Conservation (phyloP, 352 stramenopile species). For the Phytophthora podocarpi region DNA sequence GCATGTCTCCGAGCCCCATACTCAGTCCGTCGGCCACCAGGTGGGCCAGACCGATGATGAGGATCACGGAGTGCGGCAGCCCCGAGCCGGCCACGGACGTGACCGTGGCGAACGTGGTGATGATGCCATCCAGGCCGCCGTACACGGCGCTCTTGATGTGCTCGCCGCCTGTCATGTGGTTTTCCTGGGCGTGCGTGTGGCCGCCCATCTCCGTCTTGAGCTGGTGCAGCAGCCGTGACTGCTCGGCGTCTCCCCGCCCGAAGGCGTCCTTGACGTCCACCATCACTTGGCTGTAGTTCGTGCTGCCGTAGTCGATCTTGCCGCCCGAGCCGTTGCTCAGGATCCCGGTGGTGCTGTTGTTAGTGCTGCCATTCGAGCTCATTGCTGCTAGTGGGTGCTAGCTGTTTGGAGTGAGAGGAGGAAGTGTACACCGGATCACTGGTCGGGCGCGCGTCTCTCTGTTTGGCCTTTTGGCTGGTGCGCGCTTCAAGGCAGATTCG, state of each 20-base stretch:
- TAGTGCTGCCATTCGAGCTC: conserved; percentile 29
- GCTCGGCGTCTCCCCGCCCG: conserved; percentile 47
- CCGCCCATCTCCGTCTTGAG: conserved; percentile 65
- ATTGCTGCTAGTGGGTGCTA: conserved; percentile 6
- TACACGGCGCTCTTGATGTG: conserved; percentile 93
- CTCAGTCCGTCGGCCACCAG: conserved; percentile 94
- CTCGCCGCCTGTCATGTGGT: conserved; percentile 70
- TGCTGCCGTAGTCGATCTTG: conserved; percentile 57
- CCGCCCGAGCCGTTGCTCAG: conserved; percentile 27
- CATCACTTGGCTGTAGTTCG: conserved; percentile 45
- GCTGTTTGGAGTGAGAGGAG: too few relatives aligned
- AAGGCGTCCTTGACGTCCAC: conserved; percentile 64
- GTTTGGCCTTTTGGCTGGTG: neutral
- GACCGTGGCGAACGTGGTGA: conserved; percentile 96
- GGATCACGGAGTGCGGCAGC: conserved; percentile 88
- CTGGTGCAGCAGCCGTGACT: conserved; percentile 69
- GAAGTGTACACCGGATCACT: too few relatives aligned
- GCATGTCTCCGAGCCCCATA: conserved; percentile 96
- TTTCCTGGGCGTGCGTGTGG: conserved; percentile 71
- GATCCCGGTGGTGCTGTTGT: conserved; percentile 21
- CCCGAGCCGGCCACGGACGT: conserved; percentile 92
- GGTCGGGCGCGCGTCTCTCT: neutral
- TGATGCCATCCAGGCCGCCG: conserved; percentile 96
- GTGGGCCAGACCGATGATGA: conserved; percentile 96
- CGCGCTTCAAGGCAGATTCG: conserved; percentile 21